Evolutionary conservation across 1,284 basidiomycete genomes (phyloP).

Genomic region (Ustilago shanxiensis): DNA sequence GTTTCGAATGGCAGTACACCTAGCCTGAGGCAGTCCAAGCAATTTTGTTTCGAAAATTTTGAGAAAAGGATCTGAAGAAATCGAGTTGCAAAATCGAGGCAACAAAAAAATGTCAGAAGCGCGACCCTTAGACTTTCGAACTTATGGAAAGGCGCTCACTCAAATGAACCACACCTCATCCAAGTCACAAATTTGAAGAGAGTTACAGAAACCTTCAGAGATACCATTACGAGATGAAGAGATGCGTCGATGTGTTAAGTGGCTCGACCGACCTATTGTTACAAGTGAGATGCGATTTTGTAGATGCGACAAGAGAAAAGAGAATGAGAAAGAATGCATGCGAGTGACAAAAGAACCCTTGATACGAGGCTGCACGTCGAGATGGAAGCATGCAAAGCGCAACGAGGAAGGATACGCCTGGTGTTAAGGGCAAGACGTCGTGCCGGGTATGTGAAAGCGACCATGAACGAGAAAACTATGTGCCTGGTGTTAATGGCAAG

Average conservation of each 20-base stretch:
- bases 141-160: no score
- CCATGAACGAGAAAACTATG: conserved; percentile 1
- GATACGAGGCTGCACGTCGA: conserved; percentile 2
- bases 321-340: conserved; percentile 33
- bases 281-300: conserved; percentile 22
- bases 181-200: not conserved
- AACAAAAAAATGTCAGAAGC: not conserved
- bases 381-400: conserved; percentile 12
- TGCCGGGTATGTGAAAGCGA: conserved; percentile 35
- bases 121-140: no score
- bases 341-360: conserved; percentile 19
- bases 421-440: conserved; percentile 49
- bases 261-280: conserved; percentile 54
- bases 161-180: not conserved
- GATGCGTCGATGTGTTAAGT: conserved; percentile 54
- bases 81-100: not conserved
- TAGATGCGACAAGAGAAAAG: conserved; percentile 17
- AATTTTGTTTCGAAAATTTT: not conserved
- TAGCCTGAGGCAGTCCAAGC: not conserved
- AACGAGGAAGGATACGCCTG: conserved; percentile 24
- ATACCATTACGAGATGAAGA: conserved; percentile 36
- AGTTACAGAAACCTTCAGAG: conserved; percentile 9
- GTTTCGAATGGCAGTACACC: not conserved
- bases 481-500: conserved; percentile 52
- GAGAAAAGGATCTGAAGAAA: not conserved